A percentile compares a stretch with the other conserved stretches of the same genome.
phyloP scores from a whole-genome alignment of 2,329 filamentous ascomycete species.

The Hypoxylon sp. region DNA sequence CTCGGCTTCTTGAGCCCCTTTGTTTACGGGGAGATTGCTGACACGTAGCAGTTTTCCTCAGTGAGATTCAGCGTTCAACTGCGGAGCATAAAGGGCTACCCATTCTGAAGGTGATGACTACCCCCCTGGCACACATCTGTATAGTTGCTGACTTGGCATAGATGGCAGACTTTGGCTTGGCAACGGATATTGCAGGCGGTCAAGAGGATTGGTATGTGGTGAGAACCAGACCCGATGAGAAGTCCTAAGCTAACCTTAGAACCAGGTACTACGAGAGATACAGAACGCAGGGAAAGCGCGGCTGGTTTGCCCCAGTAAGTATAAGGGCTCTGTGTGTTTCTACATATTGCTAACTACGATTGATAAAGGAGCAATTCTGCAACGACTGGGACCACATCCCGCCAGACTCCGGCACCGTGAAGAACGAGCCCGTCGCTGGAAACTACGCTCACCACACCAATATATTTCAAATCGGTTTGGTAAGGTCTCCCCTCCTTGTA shows the following conservation, averaged over 20 bases:
- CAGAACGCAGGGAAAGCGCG: not conserved
- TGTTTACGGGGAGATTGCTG: not conserved
- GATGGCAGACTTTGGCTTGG: not conserved
- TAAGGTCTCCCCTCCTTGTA: not conserved
- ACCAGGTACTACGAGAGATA: not conserved
- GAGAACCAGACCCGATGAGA: not conserved
- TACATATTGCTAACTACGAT: not conserved
- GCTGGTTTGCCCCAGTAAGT: not conserved
- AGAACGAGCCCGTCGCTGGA: not conserved
- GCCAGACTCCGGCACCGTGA: not conserved
- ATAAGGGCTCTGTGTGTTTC: not conserved
- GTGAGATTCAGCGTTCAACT: not conserved
- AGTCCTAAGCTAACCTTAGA: not conserved
- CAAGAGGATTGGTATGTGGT: not conserved
- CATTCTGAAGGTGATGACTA: not conserved
- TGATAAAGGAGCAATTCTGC: constrained; percentile 1
- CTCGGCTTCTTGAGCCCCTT: not conserved
- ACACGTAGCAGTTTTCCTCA: not conserved
- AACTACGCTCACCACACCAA: not conserved
- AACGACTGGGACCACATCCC: not conserved
- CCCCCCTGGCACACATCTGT: not conserved
- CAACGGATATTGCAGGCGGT: not conserved
- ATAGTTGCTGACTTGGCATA: not conserved
- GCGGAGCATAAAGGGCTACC: not conserved
- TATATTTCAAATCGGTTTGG: not conserved